Evolutionary conservation across 2,329 filamentous ascomycete genomes (phyloP), one percentile per base, ranked within the genome.

Genomic region (Penicillium sp.): DNA sequence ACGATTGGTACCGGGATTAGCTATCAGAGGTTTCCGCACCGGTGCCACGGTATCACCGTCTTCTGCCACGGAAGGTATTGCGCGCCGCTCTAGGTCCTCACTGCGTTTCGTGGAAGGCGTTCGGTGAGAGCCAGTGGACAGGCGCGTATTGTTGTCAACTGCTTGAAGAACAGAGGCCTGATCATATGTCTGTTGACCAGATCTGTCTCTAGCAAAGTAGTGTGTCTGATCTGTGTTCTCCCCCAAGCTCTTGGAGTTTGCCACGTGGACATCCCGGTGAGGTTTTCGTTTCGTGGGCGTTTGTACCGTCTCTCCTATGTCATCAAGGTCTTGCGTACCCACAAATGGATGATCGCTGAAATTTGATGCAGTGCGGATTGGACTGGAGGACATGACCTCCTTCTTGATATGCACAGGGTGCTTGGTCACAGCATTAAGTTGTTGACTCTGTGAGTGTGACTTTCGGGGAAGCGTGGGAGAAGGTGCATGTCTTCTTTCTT

Each of bases 291-390:
- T 75, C 11, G 77, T 83, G 48, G 75, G 67, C 62, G 79, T 72
- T 44, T 71, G 60, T 16, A 74, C 67, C 40, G 50, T 56, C 31
- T 68, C 69, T 7, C 77, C 79, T 48, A 77, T 71, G 40, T 79
- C 76, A 62, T 85, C 81, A 10, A 88, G 74, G 63, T 88, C 85
- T 47, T 88, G 76, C 50, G 83, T 88, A 48, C 85, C 84, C 39
- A 81, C 75, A 0, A 77, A 73, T 43, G 55, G 59, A 44, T 52
- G 44, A 21, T 53, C 59, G 21, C 43, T 40, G 27, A 48, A 50
- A 8, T 56, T 31, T 8, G 52, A 50, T 45, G 51, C 48, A 11
- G 47, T 50, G 11, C 47, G 58, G n/a, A 65, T 10, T 27, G 71
- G 67, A 51, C 71, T 73, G 38, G 71, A 72, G 34, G 71, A 71